Base-by-base conservation (phyloP, 164 flowering plant species). In the Hamamelis virginiana region DNA sequence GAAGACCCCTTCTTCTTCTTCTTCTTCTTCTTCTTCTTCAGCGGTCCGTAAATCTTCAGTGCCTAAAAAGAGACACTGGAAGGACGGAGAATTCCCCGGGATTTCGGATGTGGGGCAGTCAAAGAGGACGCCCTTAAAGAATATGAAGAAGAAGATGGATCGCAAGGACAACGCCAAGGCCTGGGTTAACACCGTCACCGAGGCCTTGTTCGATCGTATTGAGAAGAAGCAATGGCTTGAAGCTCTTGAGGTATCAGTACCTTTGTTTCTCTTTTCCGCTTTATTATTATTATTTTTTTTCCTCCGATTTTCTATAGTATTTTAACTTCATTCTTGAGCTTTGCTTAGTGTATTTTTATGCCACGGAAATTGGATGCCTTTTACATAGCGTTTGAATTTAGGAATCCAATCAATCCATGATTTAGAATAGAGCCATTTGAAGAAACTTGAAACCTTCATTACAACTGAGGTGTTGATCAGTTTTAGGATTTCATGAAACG, bases 241-340 rank as follows among this genome's bases (percentile, higher is more conserved):
- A 52, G 97, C 99, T 53, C 89, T 95, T 51, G 75, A 86, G 91
- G 98, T 94, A n/a, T n/a, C n/a, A n/a, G n/a, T n/a, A n/a, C n/a
- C n/a, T n/a, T n/a, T n/a, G n/a, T n/a, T n/a, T 28, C 27, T 33
- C 43, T 66, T 52, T 46, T n/a, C 45, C 48, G 8, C 22, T 19
- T 15, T 8, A n/a, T 19, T 59, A 53, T 22, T 4, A 5, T 41
- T 59, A 19, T 21, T 63, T 43, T 12, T 72, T 61, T 63, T 25
- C 14, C 4, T 53, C 51, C 53, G 69, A 52, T 53, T 33, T 53
- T 19, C 14, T 1, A 52, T 14, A 6, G 5, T 16, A 23, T 9
- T 57, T 58, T 8, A 4, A 58, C 47, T 14, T 59, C n/a, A n/a
- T n/a, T n/a, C n/a, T n/a, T n/a, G n/a, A n/a, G n/a, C n/a, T n/a